These are phyloP conservation scores for Basidiobolus meristosporus DNA, from an alignment of 371 early-diverging fungal species.

Conservation along the genomic window DNA sequence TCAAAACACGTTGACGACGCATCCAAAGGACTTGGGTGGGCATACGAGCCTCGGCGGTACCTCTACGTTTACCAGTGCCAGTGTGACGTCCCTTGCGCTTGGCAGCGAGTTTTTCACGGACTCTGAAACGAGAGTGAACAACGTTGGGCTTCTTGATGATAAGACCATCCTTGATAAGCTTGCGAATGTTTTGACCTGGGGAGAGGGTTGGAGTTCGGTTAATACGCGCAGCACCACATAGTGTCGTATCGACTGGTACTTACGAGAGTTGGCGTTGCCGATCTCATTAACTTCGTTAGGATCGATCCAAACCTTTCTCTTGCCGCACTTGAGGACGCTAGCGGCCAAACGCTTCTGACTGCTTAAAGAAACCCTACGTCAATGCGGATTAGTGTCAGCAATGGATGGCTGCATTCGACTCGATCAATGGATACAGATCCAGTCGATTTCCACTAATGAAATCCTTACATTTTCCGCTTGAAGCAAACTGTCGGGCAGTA, in stretches of 20 bases:
- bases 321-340: slow-evolving; percentile 95
- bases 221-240: too few relatives aligned
- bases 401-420: too few relatives aligned
- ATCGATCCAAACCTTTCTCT: slow-evolving; percentile 99
- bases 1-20: slow-evolving; percentile 97
- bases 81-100: slow-evolving; percentile 98
- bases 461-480: too few relatives aligned
- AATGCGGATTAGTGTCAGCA: background rate
- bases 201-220: too few relatives aligned
- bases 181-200: slow-evolving; percentile 86
- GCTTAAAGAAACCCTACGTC: slow-evolving; percentile 53
- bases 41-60: slow-evolving; percentile 99
- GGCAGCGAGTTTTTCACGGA: slow-evolving; percentile 81
- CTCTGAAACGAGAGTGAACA: slow-evolving; percentile 90
- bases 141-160: slow-evolving; percentile 93
- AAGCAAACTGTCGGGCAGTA: too few relatives aligned
- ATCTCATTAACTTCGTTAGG: slow-evolving; percentile 94
- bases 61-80: slow-evolving; percentile 96
- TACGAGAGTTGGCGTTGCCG: slow-evolving; percentile 93
- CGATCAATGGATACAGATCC: too few relatives aligned
- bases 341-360: slow-evolving; percentile 95
- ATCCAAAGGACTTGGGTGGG: slow-evolving; percentile 96
- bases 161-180: slow-evolving; percentile 88
- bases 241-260: slow-evolving; percentile 18
- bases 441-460: too few relatives aligned